Base-by-base conservation (phyloP, 805 yeast species). In the Saccharomyces jurei region DNA sequence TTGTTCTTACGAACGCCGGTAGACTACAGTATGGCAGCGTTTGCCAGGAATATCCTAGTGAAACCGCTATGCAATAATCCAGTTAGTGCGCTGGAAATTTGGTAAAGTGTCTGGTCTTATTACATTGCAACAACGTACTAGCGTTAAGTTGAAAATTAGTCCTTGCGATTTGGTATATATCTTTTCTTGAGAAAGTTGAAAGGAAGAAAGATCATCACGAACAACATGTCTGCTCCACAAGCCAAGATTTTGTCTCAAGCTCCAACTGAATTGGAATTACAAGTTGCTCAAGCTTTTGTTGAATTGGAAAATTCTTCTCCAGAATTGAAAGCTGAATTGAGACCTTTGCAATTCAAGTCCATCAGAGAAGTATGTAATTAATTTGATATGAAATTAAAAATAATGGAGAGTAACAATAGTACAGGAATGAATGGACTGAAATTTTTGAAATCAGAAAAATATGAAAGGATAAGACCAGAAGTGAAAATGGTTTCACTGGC, bases 181-280 rank as follows among this genome's bases (percentile, higher is more conserved):
- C 44, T 36, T 36, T 9, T 36, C 17, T 36, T 17, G 17, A 36
- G 17, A 36, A n/a, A 17, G 44, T 17, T 36, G 44, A 36, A 49
- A 26, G 41, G 48, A 32, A 31, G 26, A 36, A 49, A 59, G 54
- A 54, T 53, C 48, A 60, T 55, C 55, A 52, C 54, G 51, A 59
- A 55, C 65, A 81, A 70, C 65, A 92, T 92, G 98, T 92, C 98
- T 81, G 96, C 97, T 74, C 89, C 91, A 77, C 70, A 67, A 65
- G 83, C 88, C 79, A 94, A 94, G 84, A 84, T 94, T 80, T 86
- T 92, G 79, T 84, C 90, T 75, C 84, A 86, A 76, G 88, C 88
- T 74, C 98, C 99, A 82, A 77, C 94, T 76, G 98, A 94, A 82
- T 90, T 94, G 80, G 99, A 94, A 84, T 88, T 94, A 80, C 96